Evolutionary conservation across 2,329 filamentous ascomycete genomes (phyloP).

Genomic region (Penicillium corylophilum): DNA sequence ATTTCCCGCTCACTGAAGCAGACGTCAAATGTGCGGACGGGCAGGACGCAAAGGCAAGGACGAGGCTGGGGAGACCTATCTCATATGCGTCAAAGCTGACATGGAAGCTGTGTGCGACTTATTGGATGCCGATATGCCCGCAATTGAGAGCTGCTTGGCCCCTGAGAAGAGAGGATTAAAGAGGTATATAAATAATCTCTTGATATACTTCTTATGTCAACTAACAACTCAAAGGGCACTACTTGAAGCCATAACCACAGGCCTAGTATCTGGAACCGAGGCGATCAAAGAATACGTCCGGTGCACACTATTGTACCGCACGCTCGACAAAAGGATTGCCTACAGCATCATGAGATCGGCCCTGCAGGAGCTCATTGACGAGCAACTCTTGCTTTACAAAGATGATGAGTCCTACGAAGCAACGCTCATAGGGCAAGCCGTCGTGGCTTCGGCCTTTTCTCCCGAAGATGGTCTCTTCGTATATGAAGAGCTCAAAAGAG

Average conservation of each 20-base stretch:
- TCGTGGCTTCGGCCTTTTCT: slow-evolving; percentile 70
- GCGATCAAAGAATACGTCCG: slow-evolving; percentile 67
- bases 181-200: slow-evolving; percentile 44
- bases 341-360: slow-evolving; percentile 58
- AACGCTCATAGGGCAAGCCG: slow-evolving; percentile 66
- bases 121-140: slow-evolving; percentile 70
- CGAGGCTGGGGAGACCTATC: slow-evolving; percentile 72
- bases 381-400: slow-evolving; percentile 56
- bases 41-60: slow-evolving; percentile 78
- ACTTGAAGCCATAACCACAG: slow-evolving; percentile 68
- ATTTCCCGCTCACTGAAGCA: slow-evolving; percentile 29
- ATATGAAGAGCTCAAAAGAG: slow-evolving; percentile 65
- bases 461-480: slow-evolving; percentile 75
- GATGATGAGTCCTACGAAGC: slow-evolving; percentile 55
- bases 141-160: slow-evolving; percentile 66
- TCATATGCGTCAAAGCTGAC: slow-evolving; percentile 69
- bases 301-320: slow-evolving; percentile 65
- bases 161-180: slow-evolving; percentile 68
- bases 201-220: background rate
- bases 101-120: slow-evolving; percentile 68
- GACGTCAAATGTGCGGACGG: slow-evolving; percentile 74
- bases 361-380: slow-evolving; percentile 56
- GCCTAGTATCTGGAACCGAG: slow-evolving; percentile 64
- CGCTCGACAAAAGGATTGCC: slow-evolving; percentile 52
- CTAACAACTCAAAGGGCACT: slow-evolving; percentile 56